These are phyloP conservation scores for Hevea brasiliensis DNA, from an alignment of 345 rosid genomes.

Conservation along the genomic window DNA sequence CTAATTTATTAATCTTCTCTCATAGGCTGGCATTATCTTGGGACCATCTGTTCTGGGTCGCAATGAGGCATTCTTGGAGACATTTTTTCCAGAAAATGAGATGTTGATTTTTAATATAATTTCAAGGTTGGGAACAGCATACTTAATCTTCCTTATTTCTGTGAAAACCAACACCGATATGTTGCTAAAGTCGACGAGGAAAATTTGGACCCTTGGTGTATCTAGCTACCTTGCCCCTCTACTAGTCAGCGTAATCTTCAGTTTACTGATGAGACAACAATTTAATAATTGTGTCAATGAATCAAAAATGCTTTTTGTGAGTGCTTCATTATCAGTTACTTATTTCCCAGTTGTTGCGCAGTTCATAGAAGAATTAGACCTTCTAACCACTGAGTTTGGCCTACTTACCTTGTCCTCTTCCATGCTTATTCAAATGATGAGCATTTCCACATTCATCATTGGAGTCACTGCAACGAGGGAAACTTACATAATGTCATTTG, in stretches of 20 bases:
- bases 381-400: constrained; percentile 36
- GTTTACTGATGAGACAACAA: not conserved
- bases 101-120: not conserved
- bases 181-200: not conserved
- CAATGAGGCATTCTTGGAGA: constrained; percentile 6
- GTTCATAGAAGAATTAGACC: constrained; percentile 28
- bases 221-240: not conserved
- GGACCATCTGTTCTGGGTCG: constrained; percentile 19
- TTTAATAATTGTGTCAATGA: not conserved
- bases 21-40: constrained; percentile 16
- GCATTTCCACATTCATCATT: not conserved
- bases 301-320: too few relatives aligned
- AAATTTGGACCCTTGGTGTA: not conserved
- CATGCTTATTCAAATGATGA: constrained; percentile 4
- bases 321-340: not conserved
- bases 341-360: constrained; percentile 24
- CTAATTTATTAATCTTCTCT: too few relatives aligned
- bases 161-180: not conserved
- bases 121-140: not conserved
- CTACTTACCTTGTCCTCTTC: constrained; percentile 28
- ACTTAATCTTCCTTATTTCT: not conserved
- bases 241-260: not conserved
- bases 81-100: constrained; percentile 14
- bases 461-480: too few relatives aligned
- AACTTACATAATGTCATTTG: not conserved